phyloP scores from a whole-genome alignment of 768 basidiomycete genomes.

The Lepiota venenata region DNA sequence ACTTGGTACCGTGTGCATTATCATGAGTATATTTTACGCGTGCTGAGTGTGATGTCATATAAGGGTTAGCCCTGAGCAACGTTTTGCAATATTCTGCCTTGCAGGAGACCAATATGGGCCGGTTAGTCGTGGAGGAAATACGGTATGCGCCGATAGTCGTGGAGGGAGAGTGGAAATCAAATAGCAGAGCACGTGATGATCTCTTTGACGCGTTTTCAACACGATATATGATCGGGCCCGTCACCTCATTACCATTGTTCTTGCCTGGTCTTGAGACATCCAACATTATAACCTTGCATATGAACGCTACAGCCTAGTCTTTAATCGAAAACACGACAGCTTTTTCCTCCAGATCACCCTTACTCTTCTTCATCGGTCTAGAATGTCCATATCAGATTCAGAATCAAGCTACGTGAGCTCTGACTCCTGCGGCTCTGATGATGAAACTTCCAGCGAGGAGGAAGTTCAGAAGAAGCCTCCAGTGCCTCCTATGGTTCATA shows the following conservation, averaged over 20 bases:
- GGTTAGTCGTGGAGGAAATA: no score
- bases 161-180: not conserved
- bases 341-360: not conserved
- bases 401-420: conserved; percentile 6
- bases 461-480: conserved; percentile 5
- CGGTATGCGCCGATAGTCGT: no score
- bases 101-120: no score
- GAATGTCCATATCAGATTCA: conserved; percentile 13
- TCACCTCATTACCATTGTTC: not conserved
- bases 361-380: not conserved
- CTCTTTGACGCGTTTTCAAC: not conserved
- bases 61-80: no score
- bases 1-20: no score
- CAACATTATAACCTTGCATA: not conserved
- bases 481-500: conserved; percentile 46
- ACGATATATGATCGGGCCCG: not conserved
- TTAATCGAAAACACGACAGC: not conserved
- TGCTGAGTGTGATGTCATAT: no score
- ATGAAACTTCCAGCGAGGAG: conserved; percentile 9
- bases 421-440: conserved; percentile 15
- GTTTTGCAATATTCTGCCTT: no score
- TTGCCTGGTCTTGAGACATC: not conserved
- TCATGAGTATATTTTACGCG: no score
- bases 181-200: not conserved
- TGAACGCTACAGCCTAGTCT: not conserved